Conservation (phyloP, 805 yeast genomes). For the Peterozyma xylosa region DNA sequence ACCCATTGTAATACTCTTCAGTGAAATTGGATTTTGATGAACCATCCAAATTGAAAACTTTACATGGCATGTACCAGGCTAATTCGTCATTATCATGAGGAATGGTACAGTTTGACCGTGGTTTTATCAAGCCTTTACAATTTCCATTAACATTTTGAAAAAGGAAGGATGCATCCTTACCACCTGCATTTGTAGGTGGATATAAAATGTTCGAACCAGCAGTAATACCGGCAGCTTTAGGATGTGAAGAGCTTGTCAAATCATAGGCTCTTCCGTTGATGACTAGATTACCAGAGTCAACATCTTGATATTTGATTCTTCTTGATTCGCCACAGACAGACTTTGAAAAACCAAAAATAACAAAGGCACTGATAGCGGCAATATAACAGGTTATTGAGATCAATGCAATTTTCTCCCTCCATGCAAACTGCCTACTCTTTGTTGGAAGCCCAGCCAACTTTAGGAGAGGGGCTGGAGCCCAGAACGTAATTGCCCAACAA, state of each 20-base stretch:
- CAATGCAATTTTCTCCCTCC: constrained; percentile 94
- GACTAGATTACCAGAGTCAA: constrained; percentile 54
- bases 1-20: constrained; percentile 63
- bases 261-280: constrained; percentile 80
- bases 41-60: constrained; percentile 61
- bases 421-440: constrained; percentile 82
- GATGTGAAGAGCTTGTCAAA: constrained; percentile 63
- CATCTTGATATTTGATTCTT: constrained; percentile 54
- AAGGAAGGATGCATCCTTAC: constrained; percentile 73
- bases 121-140: constrained; percentile 71
- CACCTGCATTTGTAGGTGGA: constrained; percentile 86
- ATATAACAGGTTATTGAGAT: constrained; percentile 64
- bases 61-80: constrained; percentile 98
- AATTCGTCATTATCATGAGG: constrained; percentile 56
- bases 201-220: constrained; percentile 67
- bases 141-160: constrained; percentile 91
- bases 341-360: constrained; percentile 85
- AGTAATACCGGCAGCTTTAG: constrained; percentile 72
- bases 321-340: constrained; percentile 57
- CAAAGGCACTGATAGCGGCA: constrained; percentile 74
- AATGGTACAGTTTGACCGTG: constrained; percentile 61
- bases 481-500: constrained; percentile 76
- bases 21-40: constrained; percentile 60
- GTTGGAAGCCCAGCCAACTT: constrained; percentile 69
- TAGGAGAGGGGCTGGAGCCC: constrained; percentile 81